Evolutionary conservation across 2,329 filamentous ascomycete species (phyloP).

Genomic region (Epichloe coenophiala): DNA sequence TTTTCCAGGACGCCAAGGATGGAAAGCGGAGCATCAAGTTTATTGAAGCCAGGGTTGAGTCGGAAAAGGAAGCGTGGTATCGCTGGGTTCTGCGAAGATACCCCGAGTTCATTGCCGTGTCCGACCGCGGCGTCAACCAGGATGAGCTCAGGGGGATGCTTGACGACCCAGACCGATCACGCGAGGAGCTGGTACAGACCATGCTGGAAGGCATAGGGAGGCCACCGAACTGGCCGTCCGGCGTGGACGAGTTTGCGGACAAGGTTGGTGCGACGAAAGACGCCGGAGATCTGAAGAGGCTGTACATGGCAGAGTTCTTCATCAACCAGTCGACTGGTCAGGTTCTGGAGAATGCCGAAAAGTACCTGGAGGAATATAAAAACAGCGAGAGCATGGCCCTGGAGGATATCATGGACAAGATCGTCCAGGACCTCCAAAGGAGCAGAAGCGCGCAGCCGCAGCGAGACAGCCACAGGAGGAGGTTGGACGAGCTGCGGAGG

Average conservation of each 20-base stretch:
- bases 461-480: conserved; percentile 23
- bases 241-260: conserved; percentile 20
- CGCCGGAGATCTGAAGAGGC: conserved; percentile 21
- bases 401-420: conserved; percentile 21
- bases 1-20: conserved; percentile 34
- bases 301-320: conserved; percentile 30
- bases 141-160: conserved; percentile 23
- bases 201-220: conserved; percentile 24
- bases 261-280: conserved; percentile 19
- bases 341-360: conserved; percentile 19
- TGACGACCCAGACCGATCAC: conserved; percentile 23
- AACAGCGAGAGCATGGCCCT: conserved; percentile 14
- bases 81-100: conserved; percentile 27
- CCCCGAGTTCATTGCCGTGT: conserved; percentile 23
- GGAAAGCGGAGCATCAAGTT: conserved; percentile 27
- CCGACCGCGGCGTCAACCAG: conserved; percentile 15
- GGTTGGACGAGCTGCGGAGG: conserved; percentile 32
- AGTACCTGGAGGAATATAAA: conserved; percentile 26
- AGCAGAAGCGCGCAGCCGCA: conserved; percentile 19
- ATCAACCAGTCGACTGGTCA: conserved; percentile 21
- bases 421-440: conserved; percentile 18
- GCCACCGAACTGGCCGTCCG: conserved; percentile 17
- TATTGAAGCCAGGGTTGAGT: conserved; percentile 36
- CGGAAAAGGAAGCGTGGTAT: conserved; percentile 41
- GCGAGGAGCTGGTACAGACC: conserved; percentile 22